Evolutionary conservation across 202 grass and related monocot genomes (phyloP), one percentile per base, ranked within the genome.

Genomic region (Panicum virgatum): DNA sequence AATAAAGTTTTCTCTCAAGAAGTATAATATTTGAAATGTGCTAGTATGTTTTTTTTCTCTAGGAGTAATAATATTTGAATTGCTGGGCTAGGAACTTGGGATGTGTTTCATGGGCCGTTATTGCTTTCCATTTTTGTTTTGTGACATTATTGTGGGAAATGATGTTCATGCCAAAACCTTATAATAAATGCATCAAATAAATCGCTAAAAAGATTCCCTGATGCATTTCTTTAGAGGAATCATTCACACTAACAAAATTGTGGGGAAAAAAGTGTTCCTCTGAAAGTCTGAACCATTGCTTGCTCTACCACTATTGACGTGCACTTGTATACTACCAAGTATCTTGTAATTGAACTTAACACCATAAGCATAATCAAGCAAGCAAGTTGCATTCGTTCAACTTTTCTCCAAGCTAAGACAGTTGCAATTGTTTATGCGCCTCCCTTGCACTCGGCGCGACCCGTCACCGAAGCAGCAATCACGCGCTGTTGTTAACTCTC

Each of bases 351-450:
- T 1, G 50, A 82, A 19, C 32, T 40, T 29, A 69, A 6, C 69
- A 51, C 36, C 2, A 58, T 37, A 9, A 9, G 10, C 67, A 42
- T 38, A 69, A 76, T 44, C 16, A 69, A 80, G 13, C 44, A 75
- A 14, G 70, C 82, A 85, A 85, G 39, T 65, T 85, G 87, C 77
- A 27, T 4, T n/a, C 15, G 14, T 20, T 0, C 5, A 10, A 62
- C 18, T 26, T 22, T 53, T 19, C 6, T 38, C 47, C 1, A 3
- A 44, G 37, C 47, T 0, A 3, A 44, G 37, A 22, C 37, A 46
- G 9, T 80, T 69, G 64, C 87, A 66, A 1, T 78, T 61, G 66
- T 82, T 85, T 74, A 74, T 47, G 39, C 62, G 51, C 25, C 48
- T 66, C 48, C 63, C 82, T 77, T 50, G 73, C 22, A 1, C 51